These are phyloP conservation scores for Tetragonia tetragonoides DNA, from an alignment of 148 eudicot genomes.

Conservation along the genomic window DNA sequence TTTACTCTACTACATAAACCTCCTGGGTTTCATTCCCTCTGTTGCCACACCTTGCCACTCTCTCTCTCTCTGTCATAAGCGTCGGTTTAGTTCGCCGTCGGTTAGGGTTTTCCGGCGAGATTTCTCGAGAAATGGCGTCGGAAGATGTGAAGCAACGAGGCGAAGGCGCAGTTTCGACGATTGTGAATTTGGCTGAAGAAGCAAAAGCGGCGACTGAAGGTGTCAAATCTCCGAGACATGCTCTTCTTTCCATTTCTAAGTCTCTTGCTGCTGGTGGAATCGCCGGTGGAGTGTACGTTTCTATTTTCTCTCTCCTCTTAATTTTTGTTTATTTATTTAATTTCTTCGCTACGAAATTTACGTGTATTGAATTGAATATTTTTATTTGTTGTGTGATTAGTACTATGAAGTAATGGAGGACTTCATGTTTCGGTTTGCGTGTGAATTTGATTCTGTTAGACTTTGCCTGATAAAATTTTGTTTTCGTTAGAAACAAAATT, in stretches of 20 bases:
- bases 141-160: constrained; percentile 76
- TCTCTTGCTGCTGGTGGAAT: constrained; percentile 88
- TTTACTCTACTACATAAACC: not conserved
- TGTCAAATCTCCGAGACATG: constrained; percentile 54
- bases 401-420: too few relatives aligned
- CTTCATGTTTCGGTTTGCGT: too few relatives aligned
- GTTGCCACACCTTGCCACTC: not conserved
- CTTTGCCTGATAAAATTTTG: too few relatives aligned
- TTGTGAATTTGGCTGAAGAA: constrained; percentile 77
- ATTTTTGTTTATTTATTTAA: not conserved
- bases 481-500: too few relatives aligned
- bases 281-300: constrained; percentile 77
- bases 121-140: constrained; percentile 55
- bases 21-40: not conserved
- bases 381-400: too few relatives aligned
- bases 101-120: not conserved
- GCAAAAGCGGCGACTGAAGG: constrained; percentile 73
- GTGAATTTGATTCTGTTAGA: too few relatives aligned
- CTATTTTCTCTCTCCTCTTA: not conserved
- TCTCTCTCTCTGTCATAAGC: not conserved
- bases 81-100: not conserved
- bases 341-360: not conserved
- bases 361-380: too few relatives aligned
- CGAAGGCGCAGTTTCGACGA: constrained; percentile 60
- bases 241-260: constrained; percentile 52